phyloP scores from a whole-genome alignment of 345 rosid genomes.

The Hirschfeldia incana region DNA sequence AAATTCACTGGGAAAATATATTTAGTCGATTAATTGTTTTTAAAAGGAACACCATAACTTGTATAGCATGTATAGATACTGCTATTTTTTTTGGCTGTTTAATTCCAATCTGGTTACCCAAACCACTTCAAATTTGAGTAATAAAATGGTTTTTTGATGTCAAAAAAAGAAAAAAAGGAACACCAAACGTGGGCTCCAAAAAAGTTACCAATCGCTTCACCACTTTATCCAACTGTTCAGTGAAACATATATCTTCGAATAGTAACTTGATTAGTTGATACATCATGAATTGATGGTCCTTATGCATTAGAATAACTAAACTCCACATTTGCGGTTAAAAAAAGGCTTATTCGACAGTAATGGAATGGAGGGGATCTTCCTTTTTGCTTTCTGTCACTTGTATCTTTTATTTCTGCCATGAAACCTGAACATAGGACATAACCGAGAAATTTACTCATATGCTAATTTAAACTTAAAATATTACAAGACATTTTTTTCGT shows the following conservation, averaged over 20 bases:
- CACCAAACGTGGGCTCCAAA: not conserved
- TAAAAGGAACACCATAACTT: no score
- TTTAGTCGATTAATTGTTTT: not conserved
- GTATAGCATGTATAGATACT: no score
- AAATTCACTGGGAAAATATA: not conserved
- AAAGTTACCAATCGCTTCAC: not conserved
- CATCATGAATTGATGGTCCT: not conserved
- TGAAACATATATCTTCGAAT: not conserved
- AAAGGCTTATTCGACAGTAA: not conserved
- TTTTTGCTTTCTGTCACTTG: not conserved
- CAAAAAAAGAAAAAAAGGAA: no score
- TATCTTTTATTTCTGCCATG: not conserved
- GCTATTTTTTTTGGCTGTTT: no score
- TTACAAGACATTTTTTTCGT: no score
- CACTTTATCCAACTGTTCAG: not conserved
- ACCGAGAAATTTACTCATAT: no score
- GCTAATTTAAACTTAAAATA: no score
- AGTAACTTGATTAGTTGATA: not conserved
- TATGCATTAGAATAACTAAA: not conserved
- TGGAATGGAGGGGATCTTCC: not conserved
- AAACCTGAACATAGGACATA: not conserved
- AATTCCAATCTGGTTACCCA: no score
- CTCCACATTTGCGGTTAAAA: not conserved
- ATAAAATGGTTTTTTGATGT: no score
- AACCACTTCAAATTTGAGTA: no score